phyloP scores from a whole-genome alignment of 495 filamentous ascomycete species.

The Penicillium tannophilum region DNA sequence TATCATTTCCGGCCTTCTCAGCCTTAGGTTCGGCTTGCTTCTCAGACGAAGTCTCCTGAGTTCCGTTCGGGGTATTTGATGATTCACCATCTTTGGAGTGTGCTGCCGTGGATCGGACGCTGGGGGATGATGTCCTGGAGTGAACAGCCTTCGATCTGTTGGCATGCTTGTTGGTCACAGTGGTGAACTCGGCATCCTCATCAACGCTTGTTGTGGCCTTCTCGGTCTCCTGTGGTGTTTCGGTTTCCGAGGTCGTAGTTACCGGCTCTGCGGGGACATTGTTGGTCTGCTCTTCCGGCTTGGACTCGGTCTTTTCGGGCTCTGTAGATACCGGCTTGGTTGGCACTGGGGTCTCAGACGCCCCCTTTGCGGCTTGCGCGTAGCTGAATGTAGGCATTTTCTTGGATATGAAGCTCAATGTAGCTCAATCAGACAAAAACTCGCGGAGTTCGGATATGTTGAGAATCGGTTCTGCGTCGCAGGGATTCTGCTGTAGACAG shows the following conservation, averaged over 20 bases:
- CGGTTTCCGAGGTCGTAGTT: constrained; percentile 25
- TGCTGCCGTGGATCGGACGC: constrained; percentile 64
- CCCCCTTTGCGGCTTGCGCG: constrained; percentile 89
- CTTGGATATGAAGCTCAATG: constrained; percentile 19
- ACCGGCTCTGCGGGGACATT: constrained; percentile 23
- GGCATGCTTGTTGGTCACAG: constrained; percentile 34
- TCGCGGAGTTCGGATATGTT: constrained; percentile 14
- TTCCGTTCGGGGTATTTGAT: constrained; percentile 65
- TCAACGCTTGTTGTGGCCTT: constrained; percentile 26
- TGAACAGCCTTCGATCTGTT: constrained; percentile 36
- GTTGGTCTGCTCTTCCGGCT: constrained; percentile 32
- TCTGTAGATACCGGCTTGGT: constrained; percentile 40
- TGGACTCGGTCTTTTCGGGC: constrained; percentile 29
- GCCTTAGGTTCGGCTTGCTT: constrained; percentile 53
- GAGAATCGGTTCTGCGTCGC: constrained; percentile 14
- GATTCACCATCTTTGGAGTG: constrained; percentile 71
- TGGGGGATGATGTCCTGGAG: constrained; percentile 69
- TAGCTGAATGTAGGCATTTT: constrained; percentile 71
- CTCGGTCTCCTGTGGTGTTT: constrained; percentile 32
- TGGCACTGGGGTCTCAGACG: constrained; percentile 44
- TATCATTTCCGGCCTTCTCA: constrained; percentile 32
- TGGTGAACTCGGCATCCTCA: constrained; percentile 38
- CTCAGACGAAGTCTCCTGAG: constrained; percentile 62
- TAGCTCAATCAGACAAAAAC: constrained; percentile 17
- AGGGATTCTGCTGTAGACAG: constrained; percentile 34